These are phyloP conservation scores for Auriculariales sp. DNA, from an alignment of 768 basidiomycete species.

Conservation along the genomic window DNA sequence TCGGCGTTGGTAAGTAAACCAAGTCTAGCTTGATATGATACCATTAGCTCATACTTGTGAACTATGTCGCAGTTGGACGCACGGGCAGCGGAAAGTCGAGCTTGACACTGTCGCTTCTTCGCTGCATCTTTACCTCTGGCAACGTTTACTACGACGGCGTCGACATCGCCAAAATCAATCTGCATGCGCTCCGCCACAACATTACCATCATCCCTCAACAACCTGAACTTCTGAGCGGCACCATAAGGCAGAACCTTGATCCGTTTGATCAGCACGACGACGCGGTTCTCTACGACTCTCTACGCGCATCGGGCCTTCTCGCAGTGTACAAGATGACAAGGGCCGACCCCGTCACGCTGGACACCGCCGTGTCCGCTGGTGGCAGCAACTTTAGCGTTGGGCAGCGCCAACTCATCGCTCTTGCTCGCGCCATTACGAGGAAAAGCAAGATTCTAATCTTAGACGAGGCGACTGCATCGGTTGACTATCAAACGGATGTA, in stretches of 20 bases:
- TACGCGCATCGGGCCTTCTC: conserved; percentile 12
- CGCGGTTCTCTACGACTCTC: conserved; percentile 17
- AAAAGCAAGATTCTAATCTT: conserved; percentile 40
- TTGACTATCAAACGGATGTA: conserved; percentile 33
- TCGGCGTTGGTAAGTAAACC: conserved; percentile 19
- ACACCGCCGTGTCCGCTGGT: conserved; percentile 26
- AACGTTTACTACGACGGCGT: conserved; percentile 21
- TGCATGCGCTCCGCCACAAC: conserved; percentile 19
- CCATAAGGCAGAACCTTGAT: conserved; percentile 44
- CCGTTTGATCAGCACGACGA: conserved; percentile 45
- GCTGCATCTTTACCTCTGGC: conserved; percentile 24
- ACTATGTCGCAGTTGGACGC: not conserved
- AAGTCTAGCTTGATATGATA: not conserved
- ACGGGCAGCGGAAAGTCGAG: not conserved
- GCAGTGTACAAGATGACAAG: conserved; percentile 6
- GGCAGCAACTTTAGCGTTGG: conserved; percentile 25
- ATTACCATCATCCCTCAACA: conserved; percentile 20
- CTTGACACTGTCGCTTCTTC: conserved; percentile 21
- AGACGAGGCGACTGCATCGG: conserved; percentile 29
- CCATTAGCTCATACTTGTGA: not conserved
- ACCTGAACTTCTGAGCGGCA: conserved; percentile 30
- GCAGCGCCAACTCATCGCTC: conserved; percentile 32
- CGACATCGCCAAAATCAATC: conserved; percentile 19
- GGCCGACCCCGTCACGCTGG: conserved; percentile 26
- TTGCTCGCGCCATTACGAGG: conserved; percentile 34